Evolutionary conservation across 441 rosid species (phyloP), one percentile per base, ranked within the genome.

Genomic region (Corymbia citriodora): DNA sequence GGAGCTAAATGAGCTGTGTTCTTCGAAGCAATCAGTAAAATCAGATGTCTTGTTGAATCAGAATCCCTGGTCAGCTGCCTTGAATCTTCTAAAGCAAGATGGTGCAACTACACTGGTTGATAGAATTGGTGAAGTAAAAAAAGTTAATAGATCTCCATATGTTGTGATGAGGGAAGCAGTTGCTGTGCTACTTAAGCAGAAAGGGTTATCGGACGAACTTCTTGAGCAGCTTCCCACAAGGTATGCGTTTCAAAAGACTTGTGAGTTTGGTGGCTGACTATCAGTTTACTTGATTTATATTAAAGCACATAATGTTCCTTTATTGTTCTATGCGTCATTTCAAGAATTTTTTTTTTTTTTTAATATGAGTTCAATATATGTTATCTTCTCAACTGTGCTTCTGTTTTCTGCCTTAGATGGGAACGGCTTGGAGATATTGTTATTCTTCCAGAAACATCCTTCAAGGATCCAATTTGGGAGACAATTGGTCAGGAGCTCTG

Each of bases 381-480:
- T 68, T 87, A 21, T 79, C 63, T 55, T 57, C 74, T 83, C 88
- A 79, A 63, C 33, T 85, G 79, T 52, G 89, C 91, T 90, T 82
- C 54, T 83, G 91, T 61, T 87, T 50, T 87, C 89, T 48, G 40
- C 82, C 55, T 92, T 94, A 98, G 99, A 93, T 98, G 99, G 99
- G 99, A 97, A 89, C 93, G 96, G 74, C 96, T 97, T 89, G 99
- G 98, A 88, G 97, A 98, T 94, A 95, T 98, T 92, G 94, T 96
- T 93, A 97, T 97, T 92, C 96, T 98, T 91, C 99, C 99, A 14
- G 95, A 92, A 89, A 92, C 97, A 90, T 97, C 97, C 79, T 97
- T 98, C 93, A 95, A 90, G 93, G 99, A 98, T 94, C 97, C 96
- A 89, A 88, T 93, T 50, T 97, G 99, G 99, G 94, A 95, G 90